Evolutionary conservation across 371 early-diverging fungal genomes (phyloP).

Genomic region (Apophysomyces sp.): DNA sequence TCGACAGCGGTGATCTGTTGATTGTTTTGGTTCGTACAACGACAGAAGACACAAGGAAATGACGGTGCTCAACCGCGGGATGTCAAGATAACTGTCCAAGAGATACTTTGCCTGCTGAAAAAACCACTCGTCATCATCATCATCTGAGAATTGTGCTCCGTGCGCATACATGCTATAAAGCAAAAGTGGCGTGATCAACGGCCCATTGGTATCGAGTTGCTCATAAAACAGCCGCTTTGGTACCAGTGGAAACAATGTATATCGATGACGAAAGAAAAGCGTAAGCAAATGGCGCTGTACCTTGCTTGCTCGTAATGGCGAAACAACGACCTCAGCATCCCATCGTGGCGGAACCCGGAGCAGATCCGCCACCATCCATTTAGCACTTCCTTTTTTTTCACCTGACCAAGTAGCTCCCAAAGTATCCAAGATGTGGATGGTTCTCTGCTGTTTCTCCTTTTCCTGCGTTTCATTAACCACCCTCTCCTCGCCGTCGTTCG

Average conservation of each 20-base stretch:
- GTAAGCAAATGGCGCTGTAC: conserved; percentile 14
- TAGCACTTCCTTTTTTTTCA: neutral
- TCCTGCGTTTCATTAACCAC: neutral
- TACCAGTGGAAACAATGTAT: conserved; percentile 30
- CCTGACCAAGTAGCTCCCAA: neutral
- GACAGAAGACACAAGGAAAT: conserved; percentile 24
- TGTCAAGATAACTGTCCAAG: conserved; percentile 13
- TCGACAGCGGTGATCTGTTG: conserved; percentile 6
- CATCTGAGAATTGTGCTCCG: conserved; percentile 24
- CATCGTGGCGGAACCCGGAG: conserved; percentile 5
- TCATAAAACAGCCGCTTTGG: conserved; percentile 26
- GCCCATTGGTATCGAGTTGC: conserved; percentile 27
- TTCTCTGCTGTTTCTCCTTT: neutral
- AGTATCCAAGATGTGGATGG: neutral
- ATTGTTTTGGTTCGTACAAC: conserved; percentile 16
- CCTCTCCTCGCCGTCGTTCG: neutral
- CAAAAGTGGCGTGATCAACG: conserved; percentile 23
- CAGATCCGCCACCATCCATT: neutral
- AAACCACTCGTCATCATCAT: conserved; percentile 19
- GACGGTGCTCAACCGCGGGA: conserved; percentile 23
- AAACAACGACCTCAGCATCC: neutral
- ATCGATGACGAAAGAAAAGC: conserved; percentile 25
- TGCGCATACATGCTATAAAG: conserved; percentile 30
- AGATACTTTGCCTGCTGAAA: conserved; percentile 25
- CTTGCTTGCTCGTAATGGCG: neutral